These are phyloP conservation scores for Rosa hybrid DNA, from an alignment of 331 rosid species.

Conservation along the genomic window DNA sequence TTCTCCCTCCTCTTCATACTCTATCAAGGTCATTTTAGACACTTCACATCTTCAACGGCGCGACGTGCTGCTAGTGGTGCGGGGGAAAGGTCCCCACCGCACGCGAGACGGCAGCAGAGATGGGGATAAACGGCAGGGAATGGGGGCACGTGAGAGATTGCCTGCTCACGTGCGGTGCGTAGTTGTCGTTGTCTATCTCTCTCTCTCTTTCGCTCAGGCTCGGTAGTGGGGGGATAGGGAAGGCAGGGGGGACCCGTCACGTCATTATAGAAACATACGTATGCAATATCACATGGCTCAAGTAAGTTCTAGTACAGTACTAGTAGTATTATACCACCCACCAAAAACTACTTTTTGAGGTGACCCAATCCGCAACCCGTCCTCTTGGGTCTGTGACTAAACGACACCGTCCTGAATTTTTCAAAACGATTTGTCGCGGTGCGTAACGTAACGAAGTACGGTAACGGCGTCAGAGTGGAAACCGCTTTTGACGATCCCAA, in stretches of 20 bases:
- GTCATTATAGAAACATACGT: constrained; percentile 35
- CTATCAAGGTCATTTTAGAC: neutral
- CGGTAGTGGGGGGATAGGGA: neutral
- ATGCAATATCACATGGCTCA: constrained; percentile 39
- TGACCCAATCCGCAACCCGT: neutral
- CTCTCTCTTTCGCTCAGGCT: neutral
- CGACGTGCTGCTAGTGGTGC: neutral
- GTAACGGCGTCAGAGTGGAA: neutral
- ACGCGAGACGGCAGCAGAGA: constrained; percentile 47
- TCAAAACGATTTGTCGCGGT: neutral
- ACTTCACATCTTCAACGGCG: neutral
- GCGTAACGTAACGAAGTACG: neutral
- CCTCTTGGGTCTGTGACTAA: neutral
- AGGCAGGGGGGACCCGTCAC: constrained; percentile 33
- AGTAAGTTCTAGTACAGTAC: neutral
- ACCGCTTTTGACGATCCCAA: constrained; percentile 6
- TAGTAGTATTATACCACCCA: neutral
- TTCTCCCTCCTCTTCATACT: neutral
- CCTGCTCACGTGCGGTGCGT: constrained; percentile 57
- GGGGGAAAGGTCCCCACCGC: constrained; percentile 71
- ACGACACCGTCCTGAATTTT: neutral
- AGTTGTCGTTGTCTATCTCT: neutral
- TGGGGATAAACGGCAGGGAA: constrained; percentile 46
- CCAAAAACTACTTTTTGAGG: constrained; percentile 3
- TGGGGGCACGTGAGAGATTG: constrained; percentile 53